Percentiles rank a stretch among this genome's conserved stretches.
Conservation (phyloP, 768 basidiomycete genomes). For the Butyriboletus loyo region DNA sequence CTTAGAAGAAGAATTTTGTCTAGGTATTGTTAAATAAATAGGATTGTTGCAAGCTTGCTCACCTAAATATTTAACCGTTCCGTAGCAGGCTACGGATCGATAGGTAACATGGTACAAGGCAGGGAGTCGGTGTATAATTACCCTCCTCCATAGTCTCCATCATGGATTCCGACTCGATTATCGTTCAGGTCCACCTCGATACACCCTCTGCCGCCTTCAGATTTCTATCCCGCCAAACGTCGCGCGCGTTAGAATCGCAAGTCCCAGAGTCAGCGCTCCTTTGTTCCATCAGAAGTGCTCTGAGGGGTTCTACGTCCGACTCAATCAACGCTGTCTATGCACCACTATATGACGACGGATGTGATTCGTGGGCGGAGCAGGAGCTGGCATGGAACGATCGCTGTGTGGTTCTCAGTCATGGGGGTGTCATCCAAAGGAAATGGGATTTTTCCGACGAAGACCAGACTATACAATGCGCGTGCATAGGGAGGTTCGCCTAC, state of each 20-base stretch:
- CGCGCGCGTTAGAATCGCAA: conserved; percentile 6
- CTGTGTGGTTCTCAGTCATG: conserved; percentile 60
- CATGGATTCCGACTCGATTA: conserved; percentile 22
- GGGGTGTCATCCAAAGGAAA: conserved; percentile 65
- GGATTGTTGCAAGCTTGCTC: conserved; percentile 8
- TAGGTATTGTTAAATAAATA: conserved; percentile 16
- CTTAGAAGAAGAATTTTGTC: conserved; percentile 2
- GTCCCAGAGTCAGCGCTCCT: conserved; percentile 42
- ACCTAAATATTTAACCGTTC: no score
- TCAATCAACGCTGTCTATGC: conserved; percentile 41
- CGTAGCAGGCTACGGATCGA: no score
- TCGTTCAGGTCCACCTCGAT: conserved; percentile 41
- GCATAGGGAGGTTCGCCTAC: conserved; percentile 71
- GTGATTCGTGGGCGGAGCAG: conserved; percentile 48
- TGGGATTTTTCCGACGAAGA: conserved; percentile 74
- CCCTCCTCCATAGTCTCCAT: background rate
- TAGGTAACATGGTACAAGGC: background rate
- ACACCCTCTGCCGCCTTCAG: conserved; percentile 43
- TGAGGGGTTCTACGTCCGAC: conserved; percentile 52
- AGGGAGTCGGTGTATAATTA: no score
- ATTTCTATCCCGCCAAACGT: conserved; percentile 36
- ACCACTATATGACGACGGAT: conserved; percentile 38
- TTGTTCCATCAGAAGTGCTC: conserved; percentile 54
- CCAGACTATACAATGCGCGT: conserved; percentile 76
- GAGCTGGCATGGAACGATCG: conserved; percentile 70